Evolutionary conservation across 805 yeast species (phyloP).

Genomic region (Yarrowia deformans): DNA sequence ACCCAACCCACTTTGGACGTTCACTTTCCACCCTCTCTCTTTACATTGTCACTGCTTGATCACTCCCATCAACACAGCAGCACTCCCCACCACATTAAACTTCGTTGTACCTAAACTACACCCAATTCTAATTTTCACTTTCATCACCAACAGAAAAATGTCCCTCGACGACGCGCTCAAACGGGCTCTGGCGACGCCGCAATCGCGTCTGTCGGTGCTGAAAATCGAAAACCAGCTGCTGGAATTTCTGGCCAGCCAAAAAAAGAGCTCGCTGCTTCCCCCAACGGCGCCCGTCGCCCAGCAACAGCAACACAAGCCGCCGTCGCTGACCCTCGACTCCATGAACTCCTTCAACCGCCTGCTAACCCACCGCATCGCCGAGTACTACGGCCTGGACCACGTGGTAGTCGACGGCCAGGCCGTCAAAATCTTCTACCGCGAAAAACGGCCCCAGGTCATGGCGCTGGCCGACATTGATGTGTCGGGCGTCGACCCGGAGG

Average conservation of each 20-base stretch:
- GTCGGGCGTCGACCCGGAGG: slow-evolving; percentile 35
- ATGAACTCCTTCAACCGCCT: slow-evolving; percentile 74
- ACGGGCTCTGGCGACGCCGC: slow-evolving; percentile 55
- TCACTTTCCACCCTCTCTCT: too few species aligned
- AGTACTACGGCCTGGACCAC: slow-evolving; percentile 69
- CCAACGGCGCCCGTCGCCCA: slow-evolving; percentile 31
- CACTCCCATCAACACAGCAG: not conserved
- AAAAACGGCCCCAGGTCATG: slow-evolving; percentile 14
- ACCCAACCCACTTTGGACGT: not conserved
- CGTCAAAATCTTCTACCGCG: slow-evolving; percentile 54
- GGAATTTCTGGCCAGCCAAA: slow-evolving; percentile 56
- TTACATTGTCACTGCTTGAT: too few species aligned
- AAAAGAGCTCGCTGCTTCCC: slow-evolving; percentile 41
- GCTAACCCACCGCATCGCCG: slow-evolving; percentile 73
- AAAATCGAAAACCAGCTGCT: slow-evolving; percentile 58
- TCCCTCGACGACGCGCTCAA: slow-evolving; percentile 50
- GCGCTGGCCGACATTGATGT: slow-evolving; percentile 39
- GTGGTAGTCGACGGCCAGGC: slow-evolving; percentile 60
- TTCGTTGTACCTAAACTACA: not conserved
- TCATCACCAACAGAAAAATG: slow-evolving; percentile 24
- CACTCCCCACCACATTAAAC: not conserved
- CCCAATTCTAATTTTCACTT: slow-evolving; percentile 26
- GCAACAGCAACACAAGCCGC: slow-evolving; percentile 29
- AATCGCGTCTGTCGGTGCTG: slow-evolving; percentile 60
- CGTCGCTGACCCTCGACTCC: slow-evolving; percentile 53